Conservation (phyloP, 2,329 filamentous ascomycete genomes). For the Neofusicoccum laricinum region DNA sequence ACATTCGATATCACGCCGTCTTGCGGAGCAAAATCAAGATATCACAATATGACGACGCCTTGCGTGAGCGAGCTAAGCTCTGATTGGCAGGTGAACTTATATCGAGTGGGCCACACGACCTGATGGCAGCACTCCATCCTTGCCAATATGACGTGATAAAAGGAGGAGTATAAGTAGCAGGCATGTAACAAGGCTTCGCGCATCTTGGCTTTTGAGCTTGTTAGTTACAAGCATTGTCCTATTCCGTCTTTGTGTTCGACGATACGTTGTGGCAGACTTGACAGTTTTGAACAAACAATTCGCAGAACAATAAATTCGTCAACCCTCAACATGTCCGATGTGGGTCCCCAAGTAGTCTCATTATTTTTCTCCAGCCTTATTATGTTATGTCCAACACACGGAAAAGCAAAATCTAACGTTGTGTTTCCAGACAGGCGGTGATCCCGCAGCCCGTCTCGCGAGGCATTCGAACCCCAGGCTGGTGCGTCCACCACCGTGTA, state of each 20-base stretch:
- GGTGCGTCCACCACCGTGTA: neutral
- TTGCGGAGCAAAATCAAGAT: no score
- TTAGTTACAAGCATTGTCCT: neutral
- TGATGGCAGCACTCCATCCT: neutral
- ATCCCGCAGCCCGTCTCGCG: neutral
- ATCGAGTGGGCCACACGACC: neutral
- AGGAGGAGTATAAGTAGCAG: neutral
- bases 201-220: neutral
- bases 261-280: no score
- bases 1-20: no score
- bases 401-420: neutral
- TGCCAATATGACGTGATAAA: conserved; percentile 4
- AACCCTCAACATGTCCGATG: neutral
- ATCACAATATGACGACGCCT: neutral
- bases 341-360: neutral
- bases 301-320: neutral
- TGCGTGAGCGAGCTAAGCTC: neutral
- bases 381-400: no score
- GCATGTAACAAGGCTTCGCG: neutral
- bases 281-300: no score
- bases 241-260: neutral
- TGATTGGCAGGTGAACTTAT: conserved; percentile 6
- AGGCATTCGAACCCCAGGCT: conserved; percentile 11
- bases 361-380: neutral
- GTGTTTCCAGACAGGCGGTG: neutral